Evolutionary conservation across 805 yeast species (phyloP), one percentile per base, ranked within the genome.

Genomic region (Millerozyma miso): DNA sequence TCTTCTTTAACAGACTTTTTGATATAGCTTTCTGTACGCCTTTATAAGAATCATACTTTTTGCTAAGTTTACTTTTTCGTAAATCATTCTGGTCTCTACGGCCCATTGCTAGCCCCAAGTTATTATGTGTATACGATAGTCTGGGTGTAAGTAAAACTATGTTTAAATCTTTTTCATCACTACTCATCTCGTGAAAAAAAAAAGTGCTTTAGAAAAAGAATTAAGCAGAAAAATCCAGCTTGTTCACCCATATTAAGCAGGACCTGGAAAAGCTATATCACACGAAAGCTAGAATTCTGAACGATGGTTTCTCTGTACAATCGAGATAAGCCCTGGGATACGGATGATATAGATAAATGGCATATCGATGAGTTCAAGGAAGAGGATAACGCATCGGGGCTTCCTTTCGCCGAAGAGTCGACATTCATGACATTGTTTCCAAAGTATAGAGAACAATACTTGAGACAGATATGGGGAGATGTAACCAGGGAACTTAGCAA

Each of bases 311-410:
- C 97, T 1, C 88, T 95, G 37, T 90, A 91, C 64, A 88, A 93
- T 64, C 83, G 81, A 58, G 98, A 93, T 55, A 91, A 91, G 65
- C 98, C 98, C 41, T 90, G 98, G 98, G 98, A 90, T 60, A 90
- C 96, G 8, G 88, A 85, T 16, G 97, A 89, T 53, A 82, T 90
- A 44, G 96, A 90, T 62, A 90, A 91, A 62, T 91, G 99, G 99
- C 73, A 77, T 53, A 72, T 81, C 31, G 96, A 88, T 31, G 95
- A 88, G 44, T 93, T 93, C 72, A 84, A 76, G 52, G 88, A 88
- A 1, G 96, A 88, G 54, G 96, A 93, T 59, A 88, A 89, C 58
- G 81, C 80, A 4, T 79, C 90, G 8, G 97, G 97, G 0, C 74
- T 76, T 37, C 86, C 96, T 15, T 93, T 93, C 59, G 76, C 95